A percentile compares a stretch with the other conserved stretches of the same genome.
Evolutionary conservation across 441 rosid genomes (phyloP).

Genomic region (Bocquillonia castaneifolia): DNA sequence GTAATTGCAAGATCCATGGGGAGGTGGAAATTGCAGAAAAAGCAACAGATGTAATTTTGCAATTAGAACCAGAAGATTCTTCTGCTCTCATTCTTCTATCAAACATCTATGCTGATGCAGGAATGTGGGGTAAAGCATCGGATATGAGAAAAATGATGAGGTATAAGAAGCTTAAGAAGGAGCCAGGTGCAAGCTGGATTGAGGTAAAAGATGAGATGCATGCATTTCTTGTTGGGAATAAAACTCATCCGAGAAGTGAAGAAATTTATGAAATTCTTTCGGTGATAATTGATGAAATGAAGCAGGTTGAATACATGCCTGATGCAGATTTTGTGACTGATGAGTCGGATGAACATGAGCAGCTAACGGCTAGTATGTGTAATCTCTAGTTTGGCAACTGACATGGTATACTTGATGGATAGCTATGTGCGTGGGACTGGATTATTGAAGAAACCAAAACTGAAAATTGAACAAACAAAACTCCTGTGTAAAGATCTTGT

Average conservation of each 20-base stretch:
- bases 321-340: conserved; percentile 18
- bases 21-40: conserved; percentile 70
- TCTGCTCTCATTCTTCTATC: conserved; percentile 71
- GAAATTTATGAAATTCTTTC: conserved; percentile 54
- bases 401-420: background rate
- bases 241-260: conserved; percentile 55
- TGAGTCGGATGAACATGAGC: conserved; percentile 27
- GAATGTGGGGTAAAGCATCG: conserved; percentile 71
- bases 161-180: conserved; percentile 60
- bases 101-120: conserved; percentile 70
- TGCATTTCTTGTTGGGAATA: conserved; percentile 59
- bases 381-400: background rate
- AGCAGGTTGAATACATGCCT: conserved; percentile 29
- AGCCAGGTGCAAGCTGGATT: conserved; percentile 94
- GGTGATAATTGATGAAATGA: conserved; percentile 51
- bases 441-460: background rate
- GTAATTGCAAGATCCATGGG: conserved; percentile 66
- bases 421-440: background rate
- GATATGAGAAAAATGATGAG: conserved; percentile 58
- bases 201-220: conserved; percentile 74
- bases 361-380: background rate
- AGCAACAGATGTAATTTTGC: conserved; percentile 52
- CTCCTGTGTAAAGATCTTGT: too few species aligned
- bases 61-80: conserved; percentile 64
- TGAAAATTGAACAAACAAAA: background rate